These are phyloP conservation scores for Heliosperma pusillum DNA, from an alignment of 148 eudicot genomes.

Conservation along the genomic window DNA sequence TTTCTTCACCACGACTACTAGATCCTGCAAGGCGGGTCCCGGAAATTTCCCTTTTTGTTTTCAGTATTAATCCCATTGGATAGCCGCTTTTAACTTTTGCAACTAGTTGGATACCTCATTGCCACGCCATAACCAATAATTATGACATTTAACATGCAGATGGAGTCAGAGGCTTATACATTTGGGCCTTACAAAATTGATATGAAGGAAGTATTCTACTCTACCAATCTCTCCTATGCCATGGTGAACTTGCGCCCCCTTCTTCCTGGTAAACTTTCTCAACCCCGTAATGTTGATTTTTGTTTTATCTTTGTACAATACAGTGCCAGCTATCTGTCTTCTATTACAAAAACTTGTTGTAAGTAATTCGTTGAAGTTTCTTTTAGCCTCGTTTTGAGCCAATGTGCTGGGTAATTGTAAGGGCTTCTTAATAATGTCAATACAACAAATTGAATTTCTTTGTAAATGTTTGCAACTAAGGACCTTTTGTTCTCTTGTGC, in stretches of 20 bases:
- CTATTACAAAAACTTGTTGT: too few species aligned
- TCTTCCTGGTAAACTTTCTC: slow-evolving; percentile 67
- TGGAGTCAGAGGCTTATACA: slow-evolving; percentile 43
- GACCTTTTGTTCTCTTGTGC: neutral
- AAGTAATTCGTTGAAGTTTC: neutral
- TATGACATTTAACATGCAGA: slow-evolving; percentile 36
- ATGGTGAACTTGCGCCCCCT: slow-evolving; percentile 87
- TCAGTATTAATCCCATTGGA: neutral
- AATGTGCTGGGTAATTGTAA: neutral
- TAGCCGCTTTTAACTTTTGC: neutral
- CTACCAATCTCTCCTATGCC: slow-evolving; percentile 66
- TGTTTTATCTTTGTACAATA: neutral
- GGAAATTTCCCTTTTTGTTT: slow-evolving; percentile 3
- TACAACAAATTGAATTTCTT: neutral
- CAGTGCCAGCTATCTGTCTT: neutral
- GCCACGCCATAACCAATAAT: slow-evolving; percentile 1
- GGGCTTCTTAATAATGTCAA: neutral
- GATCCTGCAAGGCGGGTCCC: slow-evolving; percentile 32
- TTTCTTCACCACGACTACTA: slow-evolving; percentile 22
- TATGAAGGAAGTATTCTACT: slow-evolving; percentile 67
- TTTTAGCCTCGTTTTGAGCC: neutral
- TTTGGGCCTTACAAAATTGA: slow-evolving; percentile 80
- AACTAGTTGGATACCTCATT: neutral
- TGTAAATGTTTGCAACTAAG: neutral
- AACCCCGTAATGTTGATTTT: neutral